phyloP scores from a whole-genome alignment of 1,139 yeast genomes.

The Saccharomycopsis hybrid region DNA sequence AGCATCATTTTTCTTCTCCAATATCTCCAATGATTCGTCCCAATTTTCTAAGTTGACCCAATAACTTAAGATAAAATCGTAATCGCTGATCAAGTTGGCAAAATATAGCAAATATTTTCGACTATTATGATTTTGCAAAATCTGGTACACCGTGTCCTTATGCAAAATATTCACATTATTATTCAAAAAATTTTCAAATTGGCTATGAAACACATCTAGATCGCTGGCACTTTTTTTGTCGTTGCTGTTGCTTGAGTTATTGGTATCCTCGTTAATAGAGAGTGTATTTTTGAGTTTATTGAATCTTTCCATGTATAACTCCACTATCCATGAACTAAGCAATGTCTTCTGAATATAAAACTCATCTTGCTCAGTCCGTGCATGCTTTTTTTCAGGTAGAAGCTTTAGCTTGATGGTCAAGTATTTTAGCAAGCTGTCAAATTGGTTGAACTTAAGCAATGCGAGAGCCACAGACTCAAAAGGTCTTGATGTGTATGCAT shows the following conservation, averaged over 20 bases:
- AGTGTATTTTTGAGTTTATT: conserved; percentile 40
- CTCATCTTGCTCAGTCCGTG: background rate
- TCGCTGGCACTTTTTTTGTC: too few relatives aligned
- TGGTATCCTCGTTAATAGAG: conserved; percentile 23
- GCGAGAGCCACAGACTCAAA: conserved; percentile 66
- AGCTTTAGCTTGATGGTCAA: conserved; percentile 44
- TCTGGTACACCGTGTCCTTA: conserved; percentile 61
- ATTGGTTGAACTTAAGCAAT: conserved; percentile 42
- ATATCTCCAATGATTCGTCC: conserved; percentile 59
- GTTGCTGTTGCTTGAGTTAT: too few relatives aligned
- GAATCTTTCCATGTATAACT: conserved; percentile 48
- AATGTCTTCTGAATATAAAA: conserved; percentile 50
- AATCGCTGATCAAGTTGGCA: conserved; percentile 66
- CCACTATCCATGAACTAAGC: conserved; percentile 80
- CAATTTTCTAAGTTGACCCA: conserved; percentile 68
- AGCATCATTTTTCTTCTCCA: conserved; percentile 45
- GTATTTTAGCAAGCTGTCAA: conserved; percentile 49
- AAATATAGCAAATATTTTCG: conserved; percentile 56
- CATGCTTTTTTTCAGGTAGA: background rate
- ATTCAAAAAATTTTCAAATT: conserved; percentile 48
- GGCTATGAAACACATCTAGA: conserved; percentile 24
- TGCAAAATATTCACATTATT: conserved; percentile 48
- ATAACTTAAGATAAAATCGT: conserved; percentile 58
- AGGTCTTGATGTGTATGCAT: conserved; percentile 61
- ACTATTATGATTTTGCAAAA: conserved; percentile 60